These are phyloP conservation scores for Exidia glandulosa DNA, from an alignment of 768 basidiomycete genomes.

Conservation along the genomic window DNA sequence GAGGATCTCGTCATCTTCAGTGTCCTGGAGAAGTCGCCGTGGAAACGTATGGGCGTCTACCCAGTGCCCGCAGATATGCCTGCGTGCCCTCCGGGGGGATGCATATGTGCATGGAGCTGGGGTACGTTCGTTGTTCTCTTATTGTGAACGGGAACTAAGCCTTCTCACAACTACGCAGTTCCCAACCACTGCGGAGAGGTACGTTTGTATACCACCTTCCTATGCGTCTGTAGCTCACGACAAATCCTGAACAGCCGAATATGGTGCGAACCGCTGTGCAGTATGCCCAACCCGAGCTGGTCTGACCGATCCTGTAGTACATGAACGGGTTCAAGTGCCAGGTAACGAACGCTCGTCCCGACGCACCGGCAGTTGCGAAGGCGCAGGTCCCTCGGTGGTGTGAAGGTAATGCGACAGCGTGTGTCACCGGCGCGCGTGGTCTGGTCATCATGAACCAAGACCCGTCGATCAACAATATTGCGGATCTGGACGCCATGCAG, in stretches of 20 bases:
- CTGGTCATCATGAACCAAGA: constrained; percentile 3
- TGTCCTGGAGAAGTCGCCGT: neutral
- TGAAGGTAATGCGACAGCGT: neutral
- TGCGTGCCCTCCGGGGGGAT: neutral
- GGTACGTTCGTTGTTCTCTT: neutral
- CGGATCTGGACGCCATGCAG: neutral
- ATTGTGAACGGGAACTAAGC: neutral
- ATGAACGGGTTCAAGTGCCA: neutral
- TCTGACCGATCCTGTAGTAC: constrained; percentile 1
- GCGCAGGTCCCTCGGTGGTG: neutral
- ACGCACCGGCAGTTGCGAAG: neutral
- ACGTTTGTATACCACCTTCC: too few species aligned
- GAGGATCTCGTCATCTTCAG: neutral
- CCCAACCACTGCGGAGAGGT: too few species aligned
- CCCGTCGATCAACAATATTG: neutral
- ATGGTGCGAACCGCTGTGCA: neutral
- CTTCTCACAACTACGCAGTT: neutral
- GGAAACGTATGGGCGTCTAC: neutral
- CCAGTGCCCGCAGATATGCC: neutral
- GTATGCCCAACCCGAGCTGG: neutral
- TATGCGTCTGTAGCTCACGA: too few species aligned
- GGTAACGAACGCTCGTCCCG: neutral
- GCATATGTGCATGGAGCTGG: neutral
- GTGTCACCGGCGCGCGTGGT: neutral
- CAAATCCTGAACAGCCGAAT: neutral